A percentile compares a stretch with the other conserved stretches of the same genome.
Evolutionary conservation across 345 rosid genomes (phyloP).

Genomic region (Lagerstroemia speciosa): DNA sequence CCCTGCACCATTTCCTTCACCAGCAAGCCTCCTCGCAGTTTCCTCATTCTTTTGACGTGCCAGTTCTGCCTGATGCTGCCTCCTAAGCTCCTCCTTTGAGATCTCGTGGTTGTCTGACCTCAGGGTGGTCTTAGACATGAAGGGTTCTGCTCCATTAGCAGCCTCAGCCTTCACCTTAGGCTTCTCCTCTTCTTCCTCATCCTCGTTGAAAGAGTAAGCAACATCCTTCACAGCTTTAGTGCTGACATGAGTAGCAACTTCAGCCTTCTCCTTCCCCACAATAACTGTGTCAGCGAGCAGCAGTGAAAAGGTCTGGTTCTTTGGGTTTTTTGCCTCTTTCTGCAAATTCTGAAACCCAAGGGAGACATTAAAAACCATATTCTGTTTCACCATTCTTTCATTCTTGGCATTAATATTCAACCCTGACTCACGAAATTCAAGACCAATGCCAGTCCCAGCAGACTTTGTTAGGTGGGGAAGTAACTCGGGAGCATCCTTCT

Average conservation of each 20-base stretch:
- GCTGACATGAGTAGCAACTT: slow-evolving; percentile 52
- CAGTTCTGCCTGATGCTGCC: slow-evolving; percentile 98
- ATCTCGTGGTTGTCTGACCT: slow-evolving; percentile 86
- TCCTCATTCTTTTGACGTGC: slow-evolving; percentile 98
- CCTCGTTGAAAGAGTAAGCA: slow-evolving; percentile 85
- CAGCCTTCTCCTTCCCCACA: slow-evolving; percentile 50
- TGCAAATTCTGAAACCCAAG: slow-evolving; percentile 89
- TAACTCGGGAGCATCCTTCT: slow-evolving; percentile 76
- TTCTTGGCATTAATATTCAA: slow-evolving; percentile 72
- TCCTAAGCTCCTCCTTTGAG: slow-evolving; percentile 85
- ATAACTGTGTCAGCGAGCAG: slow-evolving; percentile 86
- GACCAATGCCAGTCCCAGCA: slow-evolving; percentile 97
- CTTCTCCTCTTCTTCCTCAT: slow-evolving; percentile 61
- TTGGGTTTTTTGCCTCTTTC: slow-evolving; percentile 42
- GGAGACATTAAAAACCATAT: slow-evolving; percentile 79
- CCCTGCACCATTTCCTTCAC: slow-evolving; percentile 50
- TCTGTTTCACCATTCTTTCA: slow-evolving; percentile 45
- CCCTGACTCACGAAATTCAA: slow-evolving; percentile 89
- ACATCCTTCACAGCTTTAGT: slow-evolving; percentile 79
- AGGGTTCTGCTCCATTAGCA: slow-evolving; percentile 29
- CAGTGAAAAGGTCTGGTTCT: slow-evolving; percentile 54
- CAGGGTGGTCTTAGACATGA: slow-evolving; percentile 61
- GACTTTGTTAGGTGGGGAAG: slow-evolving; percentile 64
- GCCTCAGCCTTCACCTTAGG: slow-evolving; percentile 29
- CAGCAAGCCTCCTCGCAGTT: slow-evolving; percentile 91